These are phyloP conservation scores for Echites panduratus DNA, from an alignment of 257 asterid genomes.

Conservation along the genomic window DNA sequence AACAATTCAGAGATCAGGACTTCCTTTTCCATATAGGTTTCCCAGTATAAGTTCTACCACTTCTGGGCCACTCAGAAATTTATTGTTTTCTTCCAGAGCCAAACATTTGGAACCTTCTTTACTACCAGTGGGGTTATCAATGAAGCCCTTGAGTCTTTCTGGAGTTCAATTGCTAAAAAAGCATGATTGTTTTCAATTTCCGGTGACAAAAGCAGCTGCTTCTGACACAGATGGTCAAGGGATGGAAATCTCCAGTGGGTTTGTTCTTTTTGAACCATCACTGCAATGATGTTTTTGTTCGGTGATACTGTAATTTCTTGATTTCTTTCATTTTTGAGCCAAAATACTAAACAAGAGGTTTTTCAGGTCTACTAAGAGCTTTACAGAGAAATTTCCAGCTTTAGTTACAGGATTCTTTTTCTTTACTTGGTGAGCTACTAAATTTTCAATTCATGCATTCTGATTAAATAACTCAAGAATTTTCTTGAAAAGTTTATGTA, in stretches of 20 bases:
- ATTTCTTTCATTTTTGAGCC: not conserved
- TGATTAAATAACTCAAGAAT: not conserved
- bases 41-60: slow-evolving; percentile 4
- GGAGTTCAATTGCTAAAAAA: slow-evolving; percentile 22
- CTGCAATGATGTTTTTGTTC: not conserved
- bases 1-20: slow-evolving; percentile 28
- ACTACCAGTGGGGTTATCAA: slow-evolving; percentile 19
- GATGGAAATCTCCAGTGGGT: slow-evolving; percentile 36
- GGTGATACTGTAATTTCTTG: not conserved
- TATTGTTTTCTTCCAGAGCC: slow-evolving; percentile 14
- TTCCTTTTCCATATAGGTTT: slow-evolving; percentile 16
- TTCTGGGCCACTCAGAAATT: slow-evolving; percentile 5
- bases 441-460: not conserved
- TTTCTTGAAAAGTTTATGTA: not conserved
- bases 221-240: slow-evolving; percentile 42
- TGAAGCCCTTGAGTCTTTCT: slow-evolving; percentile 19
- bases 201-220: slow-evolving; percentile 41
- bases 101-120: slow-evolving; percentile 22
- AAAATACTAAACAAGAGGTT: not conserved
- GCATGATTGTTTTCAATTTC: slow-evolving; percentile 18
- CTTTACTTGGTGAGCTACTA: slow-evolving; percentile 40
- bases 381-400: slow-evolving; percentile 52
- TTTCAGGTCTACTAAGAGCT: slow-evolving; percentile 32
- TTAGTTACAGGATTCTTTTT: slow-evolving; percentile 61
- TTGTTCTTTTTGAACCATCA: not conserved